Base-by-base conservation (phyloP, 768 basidiomycete genomes). In the Serendipita sp. region DNA sequence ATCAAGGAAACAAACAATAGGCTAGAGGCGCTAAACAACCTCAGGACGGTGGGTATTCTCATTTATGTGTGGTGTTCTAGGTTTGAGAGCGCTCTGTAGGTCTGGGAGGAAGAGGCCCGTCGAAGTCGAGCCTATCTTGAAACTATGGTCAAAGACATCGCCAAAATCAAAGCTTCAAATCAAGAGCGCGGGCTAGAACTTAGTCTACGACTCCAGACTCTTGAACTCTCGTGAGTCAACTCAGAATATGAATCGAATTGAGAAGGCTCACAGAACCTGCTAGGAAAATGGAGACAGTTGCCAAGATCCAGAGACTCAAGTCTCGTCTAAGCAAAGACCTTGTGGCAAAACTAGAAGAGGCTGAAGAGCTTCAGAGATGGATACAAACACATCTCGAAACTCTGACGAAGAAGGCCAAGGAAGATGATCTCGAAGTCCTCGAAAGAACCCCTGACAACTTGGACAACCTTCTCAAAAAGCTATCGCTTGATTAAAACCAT, bases 181-280 rank as follows among this genome's bases (percentile, higher is more conserved):
- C 77, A 87, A 63, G 83, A 87, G 2, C 87, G 84, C 68, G 90
- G 88, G n/a, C 83, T 89, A 71, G 87, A 86, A 13, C 86, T 88
- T 55, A 88, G 90, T 70, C 83, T 86, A 18, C 80, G 86, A 64
- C 74, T 91, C 8, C 87, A 90, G 68, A 81, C 83, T 0, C 71
- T 90, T 48, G 84, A 90, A 71, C 86, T 92, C 70, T 81, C 83
- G 89, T 88, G 71, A 72, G 81, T 73, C 18, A 58, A 44, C 53
- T 46, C 63, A 29, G 53, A 60, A 37, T 65, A 53, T 52, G 53
- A 4, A 33, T 10, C 45, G 45, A 13, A 37, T 31, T 3, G 55
- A 27, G 23, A 23, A 2, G 13, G 44, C n/a, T 64, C 3, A 36
- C 16, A 11, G 31, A 16, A 15, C n/a, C 13, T 18, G 4, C 23